Percentiles rank a stretch among this genome's conserved stretches.
These are phyloP conservation scores for Rhizopus sp. DNA, from an alignment of 371 early-diverging fungal genomes.

Conservation along the genomic window DNA sequence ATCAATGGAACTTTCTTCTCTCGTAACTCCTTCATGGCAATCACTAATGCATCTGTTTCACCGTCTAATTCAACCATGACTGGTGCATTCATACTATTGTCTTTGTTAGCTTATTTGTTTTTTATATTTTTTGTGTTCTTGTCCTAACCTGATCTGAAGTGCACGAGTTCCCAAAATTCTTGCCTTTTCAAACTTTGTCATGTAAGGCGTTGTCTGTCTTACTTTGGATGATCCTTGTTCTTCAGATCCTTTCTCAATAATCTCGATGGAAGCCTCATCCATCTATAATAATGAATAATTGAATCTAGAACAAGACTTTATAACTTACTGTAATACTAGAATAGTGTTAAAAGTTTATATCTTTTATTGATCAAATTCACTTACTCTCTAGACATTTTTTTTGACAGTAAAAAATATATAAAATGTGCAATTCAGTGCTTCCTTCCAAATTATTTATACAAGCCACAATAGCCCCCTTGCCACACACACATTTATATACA, in stretches of 20 bases:
- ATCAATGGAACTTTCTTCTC: slow-evolving; percentile 96
- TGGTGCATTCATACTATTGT: slow-evolving; percentile 94
- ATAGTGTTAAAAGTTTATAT: too few species aligned
- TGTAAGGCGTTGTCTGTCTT: slow-evolving; percentile 92
- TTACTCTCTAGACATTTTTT: too few species aligned
- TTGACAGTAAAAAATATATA: too few species aligned
- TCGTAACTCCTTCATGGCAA: slow-evolving; percentile 97
- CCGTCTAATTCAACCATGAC: slow-evolving; percentile 97
- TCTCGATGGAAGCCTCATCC: background rate
- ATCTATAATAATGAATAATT: background rate
- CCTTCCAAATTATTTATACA: too few species aligned
- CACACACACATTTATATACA: too few species aligned
- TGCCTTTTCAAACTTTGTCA: slow-evolving; percentile 99
- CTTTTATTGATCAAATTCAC: too few species aligned
- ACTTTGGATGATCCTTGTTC: slow-evolving; percentile 33
- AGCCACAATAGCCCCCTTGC: too few species aligned
- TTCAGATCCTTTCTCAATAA: background rate
- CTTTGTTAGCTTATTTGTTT: background rate
- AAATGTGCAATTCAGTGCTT: too few species aligned
- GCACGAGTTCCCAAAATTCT: slow-evolving; percentile 94
- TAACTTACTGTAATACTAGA: background rate
- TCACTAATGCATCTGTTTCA: slow-evolving; percentile 95
- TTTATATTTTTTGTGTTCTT: background rate
- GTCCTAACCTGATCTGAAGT: slow-evolving; percentile 71
- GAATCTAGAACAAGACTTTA: background rate